Percentiles rank a stretch among this genome's conserved stretches.
Evolutionary conservation across 768 basidiomycete genomes (phyloP).

Genomic region (Chalciporus pseudorubinellus): DNA sequence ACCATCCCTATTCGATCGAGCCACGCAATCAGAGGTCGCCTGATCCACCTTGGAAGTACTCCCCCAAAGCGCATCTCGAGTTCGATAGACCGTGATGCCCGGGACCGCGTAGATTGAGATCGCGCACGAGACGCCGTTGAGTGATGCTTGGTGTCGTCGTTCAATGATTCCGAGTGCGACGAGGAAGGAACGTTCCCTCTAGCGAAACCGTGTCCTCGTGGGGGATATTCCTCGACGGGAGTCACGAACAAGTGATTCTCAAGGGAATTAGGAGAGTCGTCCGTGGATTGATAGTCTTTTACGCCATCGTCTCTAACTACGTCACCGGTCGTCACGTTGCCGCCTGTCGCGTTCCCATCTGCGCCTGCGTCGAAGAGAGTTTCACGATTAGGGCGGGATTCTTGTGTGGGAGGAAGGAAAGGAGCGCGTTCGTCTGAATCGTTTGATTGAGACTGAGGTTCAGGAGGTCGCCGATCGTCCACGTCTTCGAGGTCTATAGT

Average conservation of each 20-base stretch:
- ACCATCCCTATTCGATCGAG: constrained; percentile 66
- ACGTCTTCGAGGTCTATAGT: constrained; percentile 72
- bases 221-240: constrained; percentile 27
- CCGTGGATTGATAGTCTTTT: constrained; percentile 29
- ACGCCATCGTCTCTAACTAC: constrained; percentile 16
- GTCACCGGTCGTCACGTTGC: constrained; percentile 4
- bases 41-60: constrained; percentile 51
- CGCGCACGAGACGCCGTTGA: not conserved
- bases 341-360: not conserved
- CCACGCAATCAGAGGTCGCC: constrained; percentile 66
- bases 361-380: constrained; percentile 30
- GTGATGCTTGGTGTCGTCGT: constrained; percentile 18
- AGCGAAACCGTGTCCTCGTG: constrained; percentile 22
- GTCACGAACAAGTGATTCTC: constrained; percentile 24
- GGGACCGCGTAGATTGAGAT: constrained; percentile 6
- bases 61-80: constrained; percentile 41
- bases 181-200: constrained; percentile 32
- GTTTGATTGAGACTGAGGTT: constrained; percentile 13
- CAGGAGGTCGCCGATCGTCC: constrained; percentile 37
- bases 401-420: constrained; percentile 22
- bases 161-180: constrained; percentile 2
- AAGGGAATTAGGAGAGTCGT: constrained; percentile 29
- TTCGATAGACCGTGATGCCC: constrained; percentile 33
- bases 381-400: constrained; percentile 7
- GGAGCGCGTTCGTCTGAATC: constrained; percentile 29